Evolutionary conservation across 345 rosid genomes (phyloP), one percentile per base, ranked within the genome.

Genomic region (Carallia pectinifolia): DNA sequence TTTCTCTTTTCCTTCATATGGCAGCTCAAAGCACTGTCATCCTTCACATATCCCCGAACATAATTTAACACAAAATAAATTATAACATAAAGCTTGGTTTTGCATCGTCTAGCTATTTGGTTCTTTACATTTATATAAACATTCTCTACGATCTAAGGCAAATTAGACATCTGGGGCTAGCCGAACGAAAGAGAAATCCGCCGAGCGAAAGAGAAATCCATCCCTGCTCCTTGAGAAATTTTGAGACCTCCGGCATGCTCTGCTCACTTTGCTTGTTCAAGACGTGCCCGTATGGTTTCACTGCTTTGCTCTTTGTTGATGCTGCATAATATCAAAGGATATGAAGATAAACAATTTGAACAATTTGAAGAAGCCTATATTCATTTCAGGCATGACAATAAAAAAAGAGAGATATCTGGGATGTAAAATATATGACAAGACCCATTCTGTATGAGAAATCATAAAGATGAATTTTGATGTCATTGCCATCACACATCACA

Each of bases 281-380:
- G 88, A 1, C 58, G 61, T 0, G 78, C 50, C 5, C 93, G 75
- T 7, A 90, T 79, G 36, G 84, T 67, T 53, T 80, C 87, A 0
- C 90, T 75, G 73, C 82, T 83, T 29, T 87, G 71, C 75, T 70
- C 67, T 69, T 86, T 92, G 81, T 86, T 88, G 70, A 92, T 63
- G 72, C 98, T 92, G 91, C 82, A 80, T 5, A 62, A 69, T 64
- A 64, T 36, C 2, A 48, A 0, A 23, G 12, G 34, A 53, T 27
- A 9, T 17, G 79, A 6, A 30, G 15, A 44, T 50, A 7, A 64
- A 59, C 55, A 53, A 37, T 60, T 29, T 5, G 19, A 34, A 53
- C 36, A 58, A 30, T 19, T 38, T 36, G 39, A 67, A 64, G 16
- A 54, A 62, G 16, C 16, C 33, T 16, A 34, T 29, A 56, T 67